Percentiles rank a stretch among this genome's conserved stretches.
Conservation (phyloP, 2,329 filamentous ascomycete genomes). For the Penicillium concentricum region DNA sequence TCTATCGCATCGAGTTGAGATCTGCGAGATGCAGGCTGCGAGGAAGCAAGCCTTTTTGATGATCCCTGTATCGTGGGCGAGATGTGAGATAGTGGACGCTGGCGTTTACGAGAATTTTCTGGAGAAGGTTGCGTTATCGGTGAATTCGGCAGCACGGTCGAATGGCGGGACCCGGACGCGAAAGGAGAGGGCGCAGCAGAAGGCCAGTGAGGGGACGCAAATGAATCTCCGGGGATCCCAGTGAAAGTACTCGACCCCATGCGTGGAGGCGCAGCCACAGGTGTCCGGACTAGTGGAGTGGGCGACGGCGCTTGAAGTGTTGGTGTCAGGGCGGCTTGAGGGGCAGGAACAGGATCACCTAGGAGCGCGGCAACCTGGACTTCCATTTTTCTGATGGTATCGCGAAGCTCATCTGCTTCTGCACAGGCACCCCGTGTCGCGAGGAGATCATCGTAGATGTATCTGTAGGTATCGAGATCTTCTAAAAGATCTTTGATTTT, state of each 20-base stretch:
- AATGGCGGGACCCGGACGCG: neutral
- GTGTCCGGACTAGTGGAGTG: neutral
- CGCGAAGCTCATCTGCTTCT: conserved; percentile 28
- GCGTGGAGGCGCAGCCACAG: neutral
- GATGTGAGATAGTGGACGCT: conserved; percentile 14
- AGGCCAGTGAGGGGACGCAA: conserved; percentile 12
- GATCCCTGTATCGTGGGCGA: conserved; percentile 6
- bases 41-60: conserved; percentile 14
- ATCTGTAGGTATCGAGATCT: conserved; percentile 33
- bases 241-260: neutral
- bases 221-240: neutral
- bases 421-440: conserved; percentile 26
- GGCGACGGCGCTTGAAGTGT: neutral
- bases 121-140: neutral
- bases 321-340: neutral
- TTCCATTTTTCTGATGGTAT: conserved; percentile 26
- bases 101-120: conserved; percentile 17
- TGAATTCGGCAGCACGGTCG: neutral
- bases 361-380: conserved; percentile 22
- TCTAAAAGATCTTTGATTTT: conserved; percentile 32
- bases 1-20: conserved; percentile 10
- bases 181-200: conserved; percentile 21
- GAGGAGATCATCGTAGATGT: conserved; percentile 32
- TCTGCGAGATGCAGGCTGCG: conserved; percentile 3
- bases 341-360: neutral